These are phyloP conservation scores for Candida easanensis DNA, from an alignment of 805 yeast genomes.

Conservation along the genomic window DNA sequence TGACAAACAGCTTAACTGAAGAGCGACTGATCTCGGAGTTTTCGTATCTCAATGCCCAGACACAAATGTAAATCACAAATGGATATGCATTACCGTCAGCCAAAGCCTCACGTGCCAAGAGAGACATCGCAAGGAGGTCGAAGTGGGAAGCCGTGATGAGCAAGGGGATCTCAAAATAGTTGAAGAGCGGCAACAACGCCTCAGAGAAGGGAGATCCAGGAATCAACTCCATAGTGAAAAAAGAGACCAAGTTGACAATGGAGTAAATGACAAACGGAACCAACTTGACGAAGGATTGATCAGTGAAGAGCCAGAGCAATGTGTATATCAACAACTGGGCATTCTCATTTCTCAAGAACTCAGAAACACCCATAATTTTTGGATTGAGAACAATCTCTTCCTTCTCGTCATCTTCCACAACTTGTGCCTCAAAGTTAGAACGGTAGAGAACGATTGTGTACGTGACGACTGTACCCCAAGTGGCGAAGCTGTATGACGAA, in stretches of 20 bases:
- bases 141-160: slow-evolving; percentile 36
- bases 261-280: slow-evolving; percentile 42
- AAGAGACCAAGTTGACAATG: slow-evolving; percentile 35
- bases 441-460: slow-evolving; percentile 27
- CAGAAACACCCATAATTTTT: slow-evolving; percentile 29
- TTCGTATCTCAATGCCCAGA: slow-evolving; percentile 40
- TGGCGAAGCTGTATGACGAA: slow-evolving; percentile 18
- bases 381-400: slow-evolving; percentile 15
- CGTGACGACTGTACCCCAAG: slow-evolving; percentile 22
- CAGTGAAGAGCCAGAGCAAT: slow-evolving; percentile 36
- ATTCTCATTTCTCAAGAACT: slow-evolving; percentile 39
- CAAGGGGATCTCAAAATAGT: slow-evolving; percentile 36
- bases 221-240: slow-evolving; percentile 32
- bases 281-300: slow-evolving; percentile 32
- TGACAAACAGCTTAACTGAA: slow-evolving; percentile 18
- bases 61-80: slow-evolving; percentile 31
- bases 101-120: slow-evolving; percentile 30
- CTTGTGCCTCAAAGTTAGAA: slow-evolving; percentile 18
- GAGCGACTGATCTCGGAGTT: slow-evolving; percentile 29
- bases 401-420: slow-evolving; percentile 13
- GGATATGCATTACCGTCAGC: slow-evolving; percentile 28
- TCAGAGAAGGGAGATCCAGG: slow-evolving; percentile 31
- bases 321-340: slow-evolving; percentile 37
- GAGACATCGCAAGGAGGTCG: slow-evolving; percentile 33
- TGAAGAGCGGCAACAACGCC: slow-evolving; percentile 36